A percentile compares a stretch with the other conserved stretches of the same genome.
These are phyloP conservation scores for Trichomonas vaginalis DNA, from an alignment of 208 protist species.

Conservation along the genomic window DNA sequence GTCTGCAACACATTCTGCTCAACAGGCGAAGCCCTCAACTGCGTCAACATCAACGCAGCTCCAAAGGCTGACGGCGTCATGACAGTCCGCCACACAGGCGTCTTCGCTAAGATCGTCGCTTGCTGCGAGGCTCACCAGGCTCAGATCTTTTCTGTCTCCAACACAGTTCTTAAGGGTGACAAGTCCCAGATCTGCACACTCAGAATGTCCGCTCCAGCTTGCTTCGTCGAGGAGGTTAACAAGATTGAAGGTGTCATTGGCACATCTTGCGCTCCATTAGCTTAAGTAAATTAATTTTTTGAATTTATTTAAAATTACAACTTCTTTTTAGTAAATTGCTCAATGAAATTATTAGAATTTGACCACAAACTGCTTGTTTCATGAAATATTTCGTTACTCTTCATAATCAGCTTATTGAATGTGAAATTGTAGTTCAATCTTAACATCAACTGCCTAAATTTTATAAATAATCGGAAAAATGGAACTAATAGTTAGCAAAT, in stretches of 20 bases:
- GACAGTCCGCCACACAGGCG: not conserved
- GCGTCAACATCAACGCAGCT: not conserved
- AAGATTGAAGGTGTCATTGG: not conserved
- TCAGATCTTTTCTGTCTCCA: not conserved
- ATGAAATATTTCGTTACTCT: too few relatives aligned
- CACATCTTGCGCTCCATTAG: not conserved
- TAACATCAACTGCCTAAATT: too few relatives aligned
- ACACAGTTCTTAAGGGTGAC: not conserved
- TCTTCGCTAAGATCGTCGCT: not conserved
- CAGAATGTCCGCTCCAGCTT: not conserved
- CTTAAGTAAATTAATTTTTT: not conserved
- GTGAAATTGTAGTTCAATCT: too few relatives aligned
- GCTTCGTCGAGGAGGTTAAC: not conserved
- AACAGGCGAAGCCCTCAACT: not conserved
- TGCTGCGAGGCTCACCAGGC: not conserved
- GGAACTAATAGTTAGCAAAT: too few relatives aligned
- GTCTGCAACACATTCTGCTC: not conserved
- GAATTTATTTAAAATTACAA: too few relatives aligned
- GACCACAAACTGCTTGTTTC: too few relatives aligned
- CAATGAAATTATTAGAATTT: too few relatives aligned
- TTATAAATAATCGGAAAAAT: too few relatives aligned
- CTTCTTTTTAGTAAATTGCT: too few relatives aligned
- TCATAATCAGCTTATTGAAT: too few relatives aligned
- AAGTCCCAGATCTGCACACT: not conserved
- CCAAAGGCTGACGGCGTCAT: not conserved